Evolutionary conservation across 805 yeast species (phyloP), one percentile per base, ranked within the genome.

Genomic region (Saccharomyces kudriavzevii): DNA sequence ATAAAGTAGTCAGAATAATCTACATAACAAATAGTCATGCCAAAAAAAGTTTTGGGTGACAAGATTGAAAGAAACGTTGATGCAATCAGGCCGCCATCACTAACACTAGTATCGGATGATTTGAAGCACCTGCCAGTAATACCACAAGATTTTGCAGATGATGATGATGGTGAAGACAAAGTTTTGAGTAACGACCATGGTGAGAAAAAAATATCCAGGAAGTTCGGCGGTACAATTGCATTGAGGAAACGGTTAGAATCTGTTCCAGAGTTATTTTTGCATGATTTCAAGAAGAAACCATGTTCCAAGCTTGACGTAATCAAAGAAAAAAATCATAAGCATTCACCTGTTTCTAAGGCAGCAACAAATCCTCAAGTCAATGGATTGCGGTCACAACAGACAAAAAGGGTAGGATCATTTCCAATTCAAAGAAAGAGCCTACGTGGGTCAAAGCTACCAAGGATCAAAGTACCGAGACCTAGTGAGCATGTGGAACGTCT

Each of bases 41-140:
- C 65, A 47, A 60, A 67, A 50, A 62, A 64, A 45, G 68, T 63
- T 54, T 55, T 63, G 53, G 71, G 71, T 2, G 60, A 70, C 48
- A 59, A 55, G 48, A 60, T 70, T 10, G 56, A 60, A 20, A 56
- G 56, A 22, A 57, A 53, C n/a, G 53, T 52, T 2, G 73, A 69
- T 55, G 63, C 60, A 25, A 47, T 61, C 25, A 62, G 71, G 40
- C 69, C 71, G 1, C 58, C 71, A 1, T 69, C 73, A 2, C 48
- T 67, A 52, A 60, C 61, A 1, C 45, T 70, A 40, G 64, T 71
- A 0, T 57, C 54, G 2, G 63, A 61, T 14, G 73, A 70, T 50
- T 49, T 70, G 40, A 20, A 48, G 5, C 43, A 55, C 4, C 56
- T 70, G 11, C 72, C 73, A 2, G 56, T 45, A 5, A 55, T 50